Evolutionary conservation across 345 rosid genomes (phyloP), one percentile per base, ranked within the genome.

Genomic region (Pistacia integerrima): DNA sequence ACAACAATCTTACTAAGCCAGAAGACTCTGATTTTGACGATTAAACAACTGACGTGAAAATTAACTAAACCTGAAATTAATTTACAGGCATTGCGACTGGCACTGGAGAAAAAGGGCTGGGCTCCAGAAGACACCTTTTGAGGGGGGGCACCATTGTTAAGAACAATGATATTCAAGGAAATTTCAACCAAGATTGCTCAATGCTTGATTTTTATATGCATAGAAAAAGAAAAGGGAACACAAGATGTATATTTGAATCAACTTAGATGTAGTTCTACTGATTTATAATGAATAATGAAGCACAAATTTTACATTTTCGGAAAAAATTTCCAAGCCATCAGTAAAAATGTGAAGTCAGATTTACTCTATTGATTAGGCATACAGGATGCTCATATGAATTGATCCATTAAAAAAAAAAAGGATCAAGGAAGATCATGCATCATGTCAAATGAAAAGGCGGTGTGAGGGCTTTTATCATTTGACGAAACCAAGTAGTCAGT

Each of bases 51-150:
- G 30, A 8, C 66, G 1, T 18, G 73, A 3, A 49, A 14, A 44
- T 25, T 68, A 8, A 33, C n/a, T 5, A 57, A 38, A 16, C 13
- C 60, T 72, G n/a, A 5, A 10, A 30, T 69, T 69, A 41, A 12
- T 78, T 78, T 69, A 9, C 85, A 91, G 99, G 85, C 89, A n/a
- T 59, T 91, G 82, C 81, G 92, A 56, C 72, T 75, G 22, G 95
- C 79, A 73, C 75, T 94, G 76, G 96, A 91, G 84, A 89, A 91
- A 84, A 93, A 86, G 79, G 97, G 97, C 70, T 91, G 99, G 98
- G 82, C 80, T 13, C 88, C 98, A 0, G 87, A 59, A 75, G 90
- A 85, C 60, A 85, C 76, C 79, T 87, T 93, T 83, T 91, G 82
- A 90, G 48, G 30, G 68, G 68, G 18, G 18, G 14, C 8, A 30